phyloP scores from a whole-genome alignment of 2,329 filamentous ascomycete genomes.

The Colletotrichum sp. region DNA sequence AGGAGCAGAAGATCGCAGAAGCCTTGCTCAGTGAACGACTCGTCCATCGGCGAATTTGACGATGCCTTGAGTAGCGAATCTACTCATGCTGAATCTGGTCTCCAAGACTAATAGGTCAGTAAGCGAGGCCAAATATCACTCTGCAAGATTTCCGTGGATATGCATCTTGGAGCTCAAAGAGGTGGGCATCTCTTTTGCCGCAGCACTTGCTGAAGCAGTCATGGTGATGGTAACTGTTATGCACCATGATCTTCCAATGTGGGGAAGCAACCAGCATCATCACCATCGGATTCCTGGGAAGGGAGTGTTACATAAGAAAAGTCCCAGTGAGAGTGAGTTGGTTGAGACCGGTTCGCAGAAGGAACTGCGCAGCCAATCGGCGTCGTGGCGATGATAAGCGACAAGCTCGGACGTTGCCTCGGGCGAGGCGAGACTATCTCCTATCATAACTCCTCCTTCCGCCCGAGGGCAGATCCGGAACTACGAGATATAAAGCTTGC shows the following conservation, averaged over 20 bases:
- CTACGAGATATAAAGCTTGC: conserved; percentile 18
- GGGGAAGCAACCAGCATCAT: background rate
- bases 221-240: background rate
- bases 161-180: background rate
- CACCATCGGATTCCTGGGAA: background rate
- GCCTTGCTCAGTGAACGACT: background rate
- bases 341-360: background rate
- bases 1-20: background rate
- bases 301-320: background rate
- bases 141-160: background rate
- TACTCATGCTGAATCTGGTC: background rate
- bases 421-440: conserved; percentile 4
- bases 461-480: conserved; percentile 18
- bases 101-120: background rate
- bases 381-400: background rate
- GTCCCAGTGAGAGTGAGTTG: background rate
- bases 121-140: background rate
- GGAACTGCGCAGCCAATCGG: background rate
- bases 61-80: background rate
- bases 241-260: background rate
- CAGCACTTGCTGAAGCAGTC: background rate
- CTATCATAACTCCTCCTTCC: conserved; percentile 17
- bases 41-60: background rate
- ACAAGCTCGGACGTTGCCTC: conserved; percentile 2
- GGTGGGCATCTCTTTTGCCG: background rate